A percentile compares a stretch with the other conserved stretches of the same genome.
Conservation (phyloP, 768 basidiomycete species). For the Coprinopsis strossmayeri region DNA sequence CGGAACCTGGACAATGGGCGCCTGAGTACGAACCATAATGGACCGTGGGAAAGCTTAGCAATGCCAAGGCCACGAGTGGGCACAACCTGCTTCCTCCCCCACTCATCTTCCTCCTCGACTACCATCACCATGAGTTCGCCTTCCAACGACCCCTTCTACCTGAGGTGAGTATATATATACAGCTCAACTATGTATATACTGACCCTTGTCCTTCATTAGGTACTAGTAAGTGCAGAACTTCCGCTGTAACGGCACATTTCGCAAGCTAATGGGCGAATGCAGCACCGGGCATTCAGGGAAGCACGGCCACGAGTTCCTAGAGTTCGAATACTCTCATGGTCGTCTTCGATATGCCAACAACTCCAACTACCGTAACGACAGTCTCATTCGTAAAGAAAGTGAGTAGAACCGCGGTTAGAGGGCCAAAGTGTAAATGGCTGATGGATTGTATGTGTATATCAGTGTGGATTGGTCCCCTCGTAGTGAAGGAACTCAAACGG, state of each 20-base stretch:
- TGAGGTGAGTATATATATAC: constrained; percentile 42
- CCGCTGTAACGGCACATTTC: neutral
- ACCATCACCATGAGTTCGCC: constrained; percentile 34
- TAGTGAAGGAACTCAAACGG: constrained; percentile 91
- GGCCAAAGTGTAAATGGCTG: neutral
- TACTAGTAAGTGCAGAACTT: constrained; percentile 34
- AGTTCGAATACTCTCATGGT: constrained; percentile 97
- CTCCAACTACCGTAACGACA: constrained; percentile 98
- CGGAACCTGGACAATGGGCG: no score
- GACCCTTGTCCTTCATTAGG: constrained; percentile 20
- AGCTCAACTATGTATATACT: neutral
- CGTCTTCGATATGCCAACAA: constrained; percentile 97
- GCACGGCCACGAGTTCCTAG: constrained; percentile 96
- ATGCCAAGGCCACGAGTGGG: neutral
- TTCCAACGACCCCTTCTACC: constrained; percentile 77
- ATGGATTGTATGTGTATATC: neutral
- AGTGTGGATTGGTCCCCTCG: constrained; percentile 95
- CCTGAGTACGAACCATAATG: no score
- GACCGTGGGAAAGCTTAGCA: neutral
- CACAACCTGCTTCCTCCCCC: neutral
- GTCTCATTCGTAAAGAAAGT: constrained; percentile 98
- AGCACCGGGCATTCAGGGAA: constrained; percentile 99
- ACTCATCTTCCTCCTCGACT: constrained; percentile 10
- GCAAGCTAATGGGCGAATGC: constrained; percentile 7
- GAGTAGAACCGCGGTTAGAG: constrained; percentile 24